These are phyloP conservation scores for Penicillium lividum DNA, from an alignment of 495 filamentous ascomycete genomes.

Conservation along the genomic window DNA sequence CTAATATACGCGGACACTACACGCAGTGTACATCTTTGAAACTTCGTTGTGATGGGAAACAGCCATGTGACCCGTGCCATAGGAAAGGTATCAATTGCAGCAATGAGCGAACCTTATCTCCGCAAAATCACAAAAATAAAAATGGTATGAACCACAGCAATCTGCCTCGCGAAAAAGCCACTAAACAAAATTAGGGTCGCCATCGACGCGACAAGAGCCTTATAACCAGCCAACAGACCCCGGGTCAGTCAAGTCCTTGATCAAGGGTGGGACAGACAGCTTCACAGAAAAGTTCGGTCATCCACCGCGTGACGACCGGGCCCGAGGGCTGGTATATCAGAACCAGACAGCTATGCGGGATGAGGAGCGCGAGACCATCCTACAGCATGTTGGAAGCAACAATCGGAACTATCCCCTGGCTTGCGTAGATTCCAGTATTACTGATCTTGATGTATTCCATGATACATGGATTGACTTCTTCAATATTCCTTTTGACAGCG, in stretches of 20 bases:
- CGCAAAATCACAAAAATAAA: slow-evolving; percentile 18
- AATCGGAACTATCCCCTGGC: slow-evolving; percentile 20
- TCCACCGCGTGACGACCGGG: slow-evolving; percentile 41
- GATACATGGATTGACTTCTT: slow-evolving; percentile 46
- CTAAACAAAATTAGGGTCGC: slow-evolving; percentile 19
- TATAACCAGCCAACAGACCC: slow-evolving; percentile 39
- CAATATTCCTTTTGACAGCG: slow-evolving; percentile 38
- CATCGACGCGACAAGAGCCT: slow-evolving; percentile 15
- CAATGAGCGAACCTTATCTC: slow-evolving; percentile 29
- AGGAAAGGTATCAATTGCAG: slow-evolving; percentile 47
- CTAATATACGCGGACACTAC: background rate
- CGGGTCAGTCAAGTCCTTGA: slow-evolving; percentile 50
- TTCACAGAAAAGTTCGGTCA: slow-evolving; percentile 48
- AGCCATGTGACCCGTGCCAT: slow-evolving; percentile 48
- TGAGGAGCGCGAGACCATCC: slow-evolving; percentile 22
- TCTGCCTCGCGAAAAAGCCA: background rate
- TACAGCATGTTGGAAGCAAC: slow-evolving; percentile 22
- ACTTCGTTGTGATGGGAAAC: slow-evolving; percentile 50
- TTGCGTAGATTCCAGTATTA: slow-evolving; percentile 28
- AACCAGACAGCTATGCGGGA: slow-evolving; percentile 6
- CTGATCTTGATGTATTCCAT: slow-evolving; percentile 36
- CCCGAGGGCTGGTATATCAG: slow-evolving; percentile 35
- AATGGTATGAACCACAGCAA: slow-evolving; percentile 1
- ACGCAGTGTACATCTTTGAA: slow-evolving; percentile 53
- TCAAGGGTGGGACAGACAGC: slow-evolving; percentile 47